A percentile compares a stretch with the other conserved stretches of the same genome.
Conservation (phyloP, 2,329 filamentous ascomycete genomes). For the Aspergillus piperis region DNA sequence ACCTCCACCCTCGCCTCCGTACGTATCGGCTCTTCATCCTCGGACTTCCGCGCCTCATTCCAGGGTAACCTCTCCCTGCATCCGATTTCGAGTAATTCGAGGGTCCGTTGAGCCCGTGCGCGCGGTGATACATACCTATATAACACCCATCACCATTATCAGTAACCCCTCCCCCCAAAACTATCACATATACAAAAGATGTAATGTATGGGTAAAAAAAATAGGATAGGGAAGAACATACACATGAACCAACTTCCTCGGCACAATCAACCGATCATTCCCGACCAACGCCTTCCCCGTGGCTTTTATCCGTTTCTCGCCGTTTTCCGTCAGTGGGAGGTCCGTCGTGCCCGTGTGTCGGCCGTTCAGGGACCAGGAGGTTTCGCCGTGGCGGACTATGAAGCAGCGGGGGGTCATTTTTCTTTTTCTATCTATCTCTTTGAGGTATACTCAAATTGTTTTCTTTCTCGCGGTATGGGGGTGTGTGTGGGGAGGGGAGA, state of each 20-base stretch:
- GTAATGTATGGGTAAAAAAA: no score
- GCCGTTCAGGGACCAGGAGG: slow-evolving; percentile 88
- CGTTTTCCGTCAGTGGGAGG: slow-evolving; percentile 78
- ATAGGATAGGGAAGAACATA: slow-evolving; percentile 46
- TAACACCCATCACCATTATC: background rate
- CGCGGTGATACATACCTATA: slow-evolving; percentile 79
- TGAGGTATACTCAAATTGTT: background rate
- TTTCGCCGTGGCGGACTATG: slow-evolving; percentile 87
- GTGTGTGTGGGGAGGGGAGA: background rate
- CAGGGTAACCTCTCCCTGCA: slow-evolving; percentile 71
- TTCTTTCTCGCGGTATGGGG: background rate
- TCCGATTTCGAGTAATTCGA: slow-evolving; percentile 80
- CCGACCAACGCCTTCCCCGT: slow-evolving; percentile 85
- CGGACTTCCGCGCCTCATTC: slow-evolving; percentile 44
- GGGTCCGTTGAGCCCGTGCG: slow-evolving; percentile 80
- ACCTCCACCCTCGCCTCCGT: slow-evolving; percentile 36
- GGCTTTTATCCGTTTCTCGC: slow-evolving; percentile 71
- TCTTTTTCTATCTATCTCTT: slow-evolving; percentile 1
- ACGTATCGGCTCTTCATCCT: slow-evolving; percentile 32
- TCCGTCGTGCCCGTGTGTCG: slow-evolving; percentile 84
- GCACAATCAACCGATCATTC: slow-evolving; percentile 79
- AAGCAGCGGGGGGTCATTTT: slow-evolving; percentile 70
- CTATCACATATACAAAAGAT: no score
- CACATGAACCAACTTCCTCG: slow-evolving; percentile 79
- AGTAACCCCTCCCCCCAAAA: no score